Conservation (phyloP, 768 basidiomycete genomes). For the Auriculariales sp. region DNA sequence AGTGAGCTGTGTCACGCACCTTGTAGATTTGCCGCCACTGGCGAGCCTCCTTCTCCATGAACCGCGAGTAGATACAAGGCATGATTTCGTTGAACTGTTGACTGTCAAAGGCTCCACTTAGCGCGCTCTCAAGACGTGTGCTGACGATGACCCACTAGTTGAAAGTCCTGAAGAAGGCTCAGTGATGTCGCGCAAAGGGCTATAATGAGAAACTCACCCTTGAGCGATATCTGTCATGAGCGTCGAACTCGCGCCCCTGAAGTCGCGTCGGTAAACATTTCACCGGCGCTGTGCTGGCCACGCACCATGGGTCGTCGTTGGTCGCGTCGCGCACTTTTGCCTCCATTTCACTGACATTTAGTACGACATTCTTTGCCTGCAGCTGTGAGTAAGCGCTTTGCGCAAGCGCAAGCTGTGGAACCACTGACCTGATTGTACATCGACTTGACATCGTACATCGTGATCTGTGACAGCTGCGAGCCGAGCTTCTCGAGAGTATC, state of each 20-base stretch:
- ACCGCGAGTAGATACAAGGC: conserved; percentile 88
- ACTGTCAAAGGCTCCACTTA: conserved; percentile 36
- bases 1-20: conserved; percentile 22
- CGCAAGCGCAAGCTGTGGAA: background rate
- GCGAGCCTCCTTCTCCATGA: conserved; percentile 96
- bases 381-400: conserved; percentile 2
- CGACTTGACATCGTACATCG: conserved; percentile 85
- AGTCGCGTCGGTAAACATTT: background rate
- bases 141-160: conserved; percentile 84
- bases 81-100: conserved; percentile 99
- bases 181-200: conserved; percentile 7
- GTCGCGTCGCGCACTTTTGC: conserved; percentile 94
- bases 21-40: conserved; percentile 99
- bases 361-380: conserved; percentile 89
- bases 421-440: conserved; percentile 77
- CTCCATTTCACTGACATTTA: conserved; percentile 95
- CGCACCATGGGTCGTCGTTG: conserved; percentile 94
- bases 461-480: conserved; percentile 62
- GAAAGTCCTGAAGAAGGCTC: conserved; percentile 58
- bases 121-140: too few relatives aligned
- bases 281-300: conserved; percentile 3
- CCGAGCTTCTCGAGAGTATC: conserved; percentile 67
- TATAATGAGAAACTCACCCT: conserved; percentile 42
- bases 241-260: conserved; percentile 92
- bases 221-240: conserved; percentile 98